These are phyloP conservation scores for Chlorella sp. DNA, from an alignment of 139 green algal genomes.

Conservation along the genomic window DNA sequence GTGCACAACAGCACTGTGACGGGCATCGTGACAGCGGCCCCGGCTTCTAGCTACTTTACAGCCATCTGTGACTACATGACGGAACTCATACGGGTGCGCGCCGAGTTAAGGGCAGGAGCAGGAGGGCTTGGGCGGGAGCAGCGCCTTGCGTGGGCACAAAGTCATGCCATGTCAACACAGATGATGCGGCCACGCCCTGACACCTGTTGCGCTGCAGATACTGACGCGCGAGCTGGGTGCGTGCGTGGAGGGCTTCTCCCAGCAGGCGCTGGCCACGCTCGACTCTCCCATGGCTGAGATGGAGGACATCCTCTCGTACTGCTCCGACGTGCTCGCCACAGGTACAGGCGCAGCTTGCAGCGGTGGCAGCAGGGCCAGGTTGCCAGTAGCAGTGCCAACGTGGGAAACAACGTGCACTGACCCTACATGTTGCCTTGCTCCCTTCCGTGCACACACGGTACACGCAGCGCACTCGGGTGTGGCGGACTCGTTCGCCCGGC, in stretches of 20 bases:
- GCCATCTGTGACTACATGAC: slow-evolving; percentile 59
- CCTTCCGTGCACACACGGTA: not conserved
- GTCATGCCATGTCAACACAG: too few species aligned
- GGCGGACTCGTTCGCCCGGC: slow-evolving; percentile 34
- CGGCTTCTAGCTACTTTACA: slow-evolving; percentile 54
- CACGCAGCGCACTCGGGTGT: slow-evolving; percentile 22
- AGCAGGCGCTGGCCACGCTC: slow-evolving; percentile 38
- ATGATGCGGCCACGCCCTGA: too few species aligned
- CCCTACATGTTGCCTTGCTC: not conserved
- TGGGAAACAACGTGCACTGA: not conserved
- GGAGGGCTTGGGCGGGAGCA: too few species aligned
- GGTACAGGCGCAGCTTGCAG: slow-evolving; percentile 45
- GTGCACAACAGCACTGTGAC: slow-evolving; percentile 68
- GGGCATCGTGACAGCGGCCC: slow-evolving; percentile 52
- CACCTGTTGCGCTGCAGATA: too few species aligned
- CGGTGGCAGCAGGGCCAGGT: not conserved
- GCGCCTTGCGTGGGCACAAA: too few species aligned
- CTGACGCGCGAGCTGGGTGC: not conserved
- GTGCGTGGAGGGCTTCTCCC: not conserved
- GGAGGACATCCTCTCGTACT: slow-evolving; percentile 91
- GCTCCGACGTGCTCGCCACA: slow-evolving; percentile 79
- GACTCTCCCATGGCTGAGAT: slow-evolving; percentile 84
- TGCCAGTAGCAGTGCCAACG: not conserved
- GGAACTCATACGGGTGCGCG: too few species aligned
- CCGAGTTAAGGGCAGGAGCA: too few species aligned